Conservation (phyloP, 2,329 filamentous ascomycete genomes). For the Exserohilum turcica region DNA sequence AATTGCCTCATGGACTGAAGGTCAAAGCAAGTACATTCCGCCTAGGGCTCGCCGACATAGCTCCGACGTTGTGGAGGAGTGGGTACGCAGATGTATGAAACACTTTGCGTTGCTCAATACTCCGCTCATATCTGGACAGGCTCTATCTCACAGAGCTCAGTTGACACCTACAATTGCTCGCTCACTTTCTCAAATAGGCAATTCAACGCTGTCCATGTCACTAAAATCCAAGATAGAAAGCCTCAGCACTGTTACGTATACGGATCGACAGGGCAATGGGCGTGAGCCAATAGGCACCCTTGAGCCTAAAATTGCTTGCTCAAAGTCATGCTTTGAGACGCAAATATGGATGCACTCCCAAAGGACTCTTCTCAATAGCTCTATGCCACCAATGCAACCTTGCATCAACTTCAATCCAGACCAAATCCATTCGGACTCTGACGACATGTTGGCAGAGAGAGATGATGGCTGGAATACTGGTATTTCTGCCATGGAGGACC, state of each 20-base stretch:
- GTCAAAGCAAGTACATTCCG: conserved; percentile 41
- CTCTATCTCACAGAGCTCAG: conserved; percentile 40
- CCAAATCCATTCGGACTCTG: background rate
- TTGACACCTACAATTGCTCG: conserved; percentile 48
- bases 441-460: conserved; percentile 17
- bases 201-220: conserved; percentile 13
- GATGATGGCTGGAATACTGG: background rate
- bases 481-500: background rate
- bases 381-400: conserved; percentile 1
- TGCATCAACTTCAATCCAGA: conserved; percentile 3
- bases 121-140: conserved; percentile 25
- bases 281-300: background rate
- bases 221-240: conserved; percentile 23
- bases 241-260: background rate
- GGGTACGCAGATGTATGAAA: conserved; percentile 41
- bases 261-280: background rate
- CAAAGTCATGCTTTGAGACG: background rate
- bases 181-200: conserved; percentile 32
- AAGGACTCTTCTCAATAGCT: background rate
- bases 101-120: background rate
- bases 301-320: background rate
- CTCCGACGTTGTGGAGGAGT: conserved; percentile 49
- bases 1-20: conserved; percentile 29
- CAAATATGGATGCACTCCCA: conserved; percentile 17
- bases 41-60: conserved; percentile 44